Conservation (phyloP, 73 alveolate genomes). For the Effrenium voratum region DNA sequence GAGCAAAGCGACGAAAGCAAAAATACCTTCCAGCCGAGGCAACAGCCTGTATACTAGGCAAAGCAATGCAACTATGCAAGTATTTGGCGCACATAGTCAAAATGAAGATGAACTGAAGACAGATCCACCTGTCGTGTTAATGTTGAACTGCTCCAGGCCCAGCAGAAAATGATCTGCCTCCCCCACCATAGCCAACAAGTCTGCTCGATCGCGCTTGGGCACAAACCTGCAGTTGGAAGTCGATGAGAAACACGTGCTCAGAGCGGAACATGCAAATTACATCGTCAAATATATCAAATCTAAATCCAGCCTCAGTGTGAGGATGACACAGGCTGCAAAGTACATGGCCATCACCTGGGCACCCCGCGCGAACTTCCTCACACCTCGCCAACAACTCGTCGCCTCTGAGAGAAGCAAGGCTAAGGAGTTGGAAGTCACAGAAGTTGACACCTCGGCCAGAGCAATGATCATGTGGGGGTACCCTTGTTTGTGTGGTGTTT, state of each 20-base stretch:
- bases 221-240: constrained; percentile 37
- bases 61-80: not conserved
- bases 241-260: too few species aligned
- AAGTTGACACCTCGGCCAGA: constrained; percentile 37
- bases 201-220: constrained; percentile 80
- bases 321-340: constrained; percentile 91
- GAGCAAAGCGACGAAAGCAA: constrained; percentile 90
- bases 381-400: not conserved
- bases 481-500: not conserved
- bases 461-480: not conserved
- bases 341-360: constrained; percentile 24
- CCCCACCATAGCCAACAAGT: constrained; percentile 58
- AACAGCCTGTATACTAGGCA: not conserved
- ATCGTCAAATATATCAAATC: not conserved
- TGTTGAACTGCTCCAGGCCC: not conserved
- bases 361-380: not conserved
- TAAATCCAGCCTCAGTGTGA: constrained; percentile 6
- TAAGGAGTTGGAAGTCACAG: constrained; percentile 80
- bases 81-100: constrained; percentile 42
- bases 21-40: not conserved
- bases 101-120: constrained; percentile 85
- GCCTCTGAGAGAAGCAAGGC: constrained; percentile 84
- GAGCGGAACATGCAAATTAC: too few species aligned
- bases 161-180: not conserved
- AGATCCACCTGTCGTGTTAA: constrained; percentile 37